These are phyloP conservation scores for Hemileccinum rubropunctum DNA, from an alignment of 768 basidiomycete genomes.

Conservation along the genomic window DNA sequence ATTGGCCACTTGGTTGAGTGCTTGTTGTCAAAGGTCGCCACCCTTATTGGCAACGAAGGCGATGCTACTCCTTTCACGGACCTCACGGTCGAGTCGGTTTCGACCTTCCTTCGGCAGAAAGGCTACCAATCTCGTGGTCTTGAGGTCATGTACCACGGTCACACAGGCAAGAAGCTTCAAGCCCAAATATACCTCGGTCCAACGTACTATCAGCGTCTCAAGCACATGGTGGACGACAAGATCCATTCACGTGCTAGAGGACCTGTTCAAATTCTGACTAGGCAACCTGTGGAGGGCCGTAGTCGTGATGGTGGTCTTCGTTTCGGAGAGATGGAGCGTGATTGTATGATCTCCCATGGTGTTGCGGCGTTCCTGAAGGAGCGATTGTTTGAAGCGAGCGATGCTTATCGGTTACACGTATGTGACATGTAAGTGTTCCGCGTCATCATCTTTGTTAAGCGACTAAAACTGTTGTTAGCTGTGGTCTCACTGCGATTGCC, in stretches of 20 bases:
- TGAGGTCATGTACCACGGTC: slow-evolving; percentile 98
- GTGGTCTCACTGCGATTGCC: slow-evolving; percentile 95
- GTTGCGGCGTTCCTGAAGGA: slow-evolving; percentile 98
- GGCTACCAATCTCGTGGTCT: slow-evolving; percentile 97
- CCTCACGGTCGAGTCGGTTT: slow-evolving; percentile 97
- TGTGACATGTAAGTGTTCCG: slow-evolving; percentile 81
- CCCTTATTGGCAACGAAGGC: slow-evolving; percentile 93
- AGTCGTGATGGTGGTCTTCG: slow-evolving; percentile 98
- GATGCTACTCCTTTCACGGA: slow-evolving; percentile 99
- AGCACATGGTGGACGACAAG: slow-evolving; percentile 99
- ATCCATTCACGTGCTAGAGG: slow-evolving; percentile 97
- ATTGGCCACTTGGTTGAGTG: slow-evolving; percentile 99
- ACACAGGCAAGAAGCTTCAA: slow-evolving; percentile 96
- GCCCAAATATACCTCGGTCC: slow-evolving; percentile 98
- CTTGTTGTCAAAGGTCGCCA: slow-evolving; percentile 93
- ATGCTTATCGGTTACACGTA: slow-evolving; percentile 91
- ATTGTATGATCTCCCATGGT: slow-evolving; percentile 99
- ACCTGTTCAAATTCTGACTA: slow-evolving; percentile 94
- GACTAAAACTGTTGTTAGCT: slow-evolving; percentile 44
- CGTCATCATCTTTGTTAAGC: background rate
- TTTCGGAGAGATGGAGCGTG: slow-evolving; percentile 99
- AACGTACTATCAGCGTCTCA: slow-evolving; percentile 97
- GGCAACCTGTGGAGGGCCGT: slow-evolving; percentile 98
- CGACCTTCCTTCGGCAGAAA: slow-evolving; percentile 79
- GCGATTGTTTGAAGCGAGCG: slow-evolving; percentile 89